Conservation (phyloP, 345 rosid genomes). For the Eucalyptus microcorys region DNA sequence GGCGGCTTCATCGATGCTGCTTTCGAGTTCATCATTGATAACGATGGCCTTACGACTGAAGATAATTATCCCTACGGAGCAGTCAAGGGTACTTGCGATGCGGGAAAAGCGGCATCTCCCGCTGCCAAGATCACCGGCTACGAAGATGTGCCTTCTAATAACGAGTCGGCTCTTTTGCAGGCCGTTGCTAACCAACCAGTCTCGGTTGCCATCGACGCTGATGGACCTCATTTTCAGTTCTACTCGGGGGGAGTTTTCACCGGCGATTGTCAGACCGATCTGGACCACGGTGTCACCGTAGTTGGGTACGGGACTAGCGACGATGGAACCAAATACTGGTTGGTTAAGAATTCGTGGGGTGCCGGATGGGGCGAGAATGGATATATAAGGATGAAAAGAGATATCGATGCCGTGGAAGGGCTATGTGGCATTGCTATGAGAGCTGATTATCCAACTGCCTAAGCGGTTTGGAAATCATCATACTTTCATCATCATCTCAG, state of each 20-base stretch:
- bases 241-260: constrained; percentile 31
- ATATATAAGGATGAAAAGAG: constrained; percentile 36
- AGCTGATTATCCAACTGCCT: not conserved
- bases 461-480: not conserved
- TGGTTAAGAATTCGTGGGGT: constrained; percentile 66
- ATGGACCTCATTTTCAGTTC: constrained; percentile 9
- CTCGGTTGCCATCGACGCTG: constrained; percentile 21
- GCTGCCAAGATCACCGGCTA: constrained; percentile 21
- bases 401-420: constrained; percentile 21
- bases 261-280: constrained; percentile 14
- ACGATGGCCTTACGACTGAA: constrained; percentile 37
- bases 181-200: constrained; percentile 53
- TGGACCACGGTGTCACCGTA: constrained; percentile 31
- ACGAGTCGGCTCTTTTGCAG: constrained; percentile 26
- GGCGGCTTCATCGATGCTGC: constrained; percentile 32
- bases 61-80: constrained; percentile 22
- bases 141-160: constrained; percentile 20
- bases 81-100: constrained; percentile 15
- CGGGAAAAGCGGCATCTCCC: not conserved
- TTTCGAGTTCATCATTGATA: constrained; percentile 17
- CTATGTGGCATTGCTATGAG: constrained; percentile 24
- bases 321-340: constrained; percentile 39
- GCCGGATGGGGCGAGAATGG: constrained; percentile 42
- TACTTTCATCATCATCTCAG: not conserved
- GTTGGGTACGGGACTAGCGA: constrained; percentile 41